Conservation (phyloP, 495 filamentous ascomycete species). For the Mycothermus thermophilus region DNA sequence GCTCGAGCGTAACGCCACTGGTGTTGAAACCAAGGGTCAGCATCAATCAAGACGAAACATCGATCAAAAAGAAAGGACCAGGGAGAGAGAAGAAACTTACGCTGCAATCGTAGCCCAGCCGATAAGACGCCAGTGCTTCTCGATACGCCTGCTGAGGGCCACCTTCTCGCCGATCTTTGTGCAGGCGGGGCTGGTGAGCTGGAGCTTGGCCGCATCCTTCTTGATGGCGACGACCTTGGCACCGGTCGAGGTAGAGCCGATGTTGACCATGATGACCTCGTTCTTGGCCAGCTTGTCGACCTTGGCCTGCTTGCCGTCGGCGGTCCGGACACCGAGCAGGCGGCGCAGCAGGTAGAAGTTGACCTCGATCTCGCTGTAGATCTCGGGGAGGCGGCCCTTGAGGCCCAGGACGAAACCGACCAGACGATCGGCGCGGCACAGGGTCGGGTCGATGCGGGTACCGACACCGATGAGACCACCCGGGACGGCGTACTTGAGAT, state of each 20-base stretch:
- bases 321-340: constrained; percentile 90
- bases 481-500: constrained; percentile 92
- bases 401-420: constrained; percentile 96
- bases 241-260: constrained; percentile 90
- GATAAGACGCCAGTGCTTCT: constrained; percentile 98
- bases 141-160: constrained; percentile 85
- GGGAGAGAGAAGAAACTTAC: too few species aligned
- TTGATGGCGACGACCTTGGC: constrained; percentile 91
- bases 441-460: constrained; percentile 89
- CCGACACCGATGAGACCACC: constrained; percentile 96
- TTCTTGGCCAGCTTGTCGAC: constrained; percentile 95
- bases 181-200: constrained; percentile 77
- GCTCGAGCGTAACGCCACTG: constrained; percentile 31
- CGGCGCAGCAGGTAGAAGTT: constrained; percentile 96
- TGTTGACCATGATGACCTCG: constrained; percentile 98
- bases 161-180: constrained; percentile 96
- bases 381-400: constrained; percentile 77
- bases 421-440: constrained; percentile 95
- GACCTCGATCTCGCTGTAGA: constrained; percentile 95
- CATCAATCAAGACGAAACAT: background rate
- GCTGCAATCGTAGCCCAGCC: constrained; percentile 85
- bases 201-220: constrained; percentile 79
- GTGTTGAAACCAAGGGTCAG: too few species aligned
- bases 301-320: constrained; percentile 98
- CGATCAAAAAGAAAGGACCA: background rate